Evolutionary conservation across 208 protist genomes (phyloP).

Genomic region (Acanthamoeba lenticulata): DNA sequence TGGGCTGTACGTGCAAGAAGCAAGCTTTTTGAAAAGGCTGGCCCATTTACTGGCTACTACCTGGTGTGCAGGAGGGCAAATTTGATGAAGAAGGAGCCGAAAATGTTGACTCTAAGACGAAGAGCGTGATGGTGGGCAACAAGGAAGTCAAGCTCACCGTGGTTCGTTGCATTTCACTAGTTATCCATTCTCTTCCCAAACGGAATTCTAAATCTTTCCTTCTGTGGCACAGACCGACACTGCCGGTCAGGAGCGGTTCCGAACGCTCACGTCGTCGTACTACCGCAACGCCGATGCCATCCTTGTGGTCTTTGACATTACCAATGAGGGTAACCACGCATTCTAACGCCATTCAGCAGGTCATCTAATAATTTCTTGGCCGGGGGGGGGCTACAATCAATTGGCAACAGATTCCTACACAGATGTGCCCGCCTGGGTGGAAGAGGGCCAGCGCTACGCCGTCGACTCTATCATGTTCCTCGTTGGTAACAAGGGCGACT

Average conservation of each 20-base stretch:
- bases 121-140: slow-evolving; percentile 61
- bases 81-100: slow-evolving; percentile 64
- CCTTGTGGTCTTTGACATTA: slow-evolving; percentile 66
- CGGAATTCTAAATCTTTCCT: neutral
- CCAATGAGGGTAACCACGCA: slow-evolving; percentile 16
- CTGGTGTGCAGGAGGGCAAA: slow-evolving; percentile 36
- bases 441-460: slow-evolving; percentile 62
- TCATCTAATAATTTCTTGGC: neutral
- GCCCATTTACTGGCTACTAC: neutral
- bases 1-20: slow-evolving; percentile 51
- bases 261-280: slow-evolving; percentile 46
- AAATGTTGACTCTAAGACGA: slow-evolving; percentile 66
- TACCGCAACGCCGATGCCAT: slow-evolving; percentile 70
- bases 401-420: slow-evolving; percentile 53
- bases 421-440: slow-evolving; percentile 65
- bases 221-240: slow-evolving; percentile 37
- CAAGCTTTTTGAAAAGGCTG: neutral
- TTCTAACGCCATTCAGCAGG: neutral
- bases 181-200: too few relatives aligned
- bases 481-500: slow-evolving; percentile 64
- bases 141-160: slow-evolving; percentile 68
- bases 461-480: slow-evolving; percentile 71
- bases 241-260: slow-evolving; percentile 60
- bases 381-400: neutral
- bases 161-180: neutral